These are phyloP conservation scores for Ophiostoma piceae DNA, from an alignment of 2,329 filamentous ascomycete species.

Conservation along the genomic window DNA sequence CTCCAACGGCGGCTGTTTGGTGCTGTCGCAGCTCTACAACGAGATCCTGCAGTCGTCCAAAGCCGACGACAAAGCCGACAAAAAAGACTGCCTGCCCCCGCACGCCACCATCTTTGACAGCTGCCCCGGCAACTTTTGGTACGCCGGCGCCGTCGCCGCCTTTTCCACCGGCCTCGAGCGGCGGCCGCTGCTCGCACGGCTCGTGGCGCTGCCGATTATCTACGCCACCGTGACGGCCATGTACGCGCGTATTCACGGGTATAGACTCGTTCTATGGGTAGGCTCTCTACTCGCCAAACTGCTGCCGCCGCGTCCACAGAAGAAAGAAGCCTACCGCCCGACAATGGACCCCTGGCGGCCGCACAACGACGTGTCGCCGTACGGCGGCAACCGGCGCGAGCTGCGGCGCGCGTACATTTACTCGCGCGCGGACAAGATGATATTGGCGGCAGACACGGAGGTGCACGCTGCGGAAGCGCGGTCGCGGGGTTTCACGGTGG, in stretches of 20 bases:
- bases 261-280: neutral
- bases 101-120: constrained; percentile 46
- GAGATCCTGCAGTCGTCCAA: constrained; percentile 22
- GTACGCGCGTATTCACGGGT: constrained; percentile 28
- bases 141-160: constrained; percentile 27
- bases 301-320: neutral
- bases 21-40: constrained; percentile 38
- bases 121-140: constrained; percentile 43
- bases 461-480: constrained; percentile 42
- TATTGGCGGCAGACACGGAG: constrained; percentile 45
- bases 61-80: neutral
- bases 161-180: constrained; percentile 18
- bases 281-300: neutral
- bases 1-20: constrained; percentile 48
- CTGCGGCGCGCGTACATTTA: constrained; percentile 49
- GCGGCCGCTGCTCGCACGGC: constrained; percentile 25
- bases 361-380: constrained; percentile 35
- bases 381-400: constrained; percentile 37
- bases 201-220: constrained; percentile 28
- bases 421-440: constrained; percentile 44
- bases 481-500: constrained; percentile 38
- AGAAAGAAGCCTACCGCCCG: constrained; percentile 14
- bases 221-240: constrained; percentile 12
- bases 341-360: constrained; percentile 28
- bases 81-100: constrained; percentile 35